Conservation (phyloP, 148 eudicot species). For the Limonium bicolor region DNA sequence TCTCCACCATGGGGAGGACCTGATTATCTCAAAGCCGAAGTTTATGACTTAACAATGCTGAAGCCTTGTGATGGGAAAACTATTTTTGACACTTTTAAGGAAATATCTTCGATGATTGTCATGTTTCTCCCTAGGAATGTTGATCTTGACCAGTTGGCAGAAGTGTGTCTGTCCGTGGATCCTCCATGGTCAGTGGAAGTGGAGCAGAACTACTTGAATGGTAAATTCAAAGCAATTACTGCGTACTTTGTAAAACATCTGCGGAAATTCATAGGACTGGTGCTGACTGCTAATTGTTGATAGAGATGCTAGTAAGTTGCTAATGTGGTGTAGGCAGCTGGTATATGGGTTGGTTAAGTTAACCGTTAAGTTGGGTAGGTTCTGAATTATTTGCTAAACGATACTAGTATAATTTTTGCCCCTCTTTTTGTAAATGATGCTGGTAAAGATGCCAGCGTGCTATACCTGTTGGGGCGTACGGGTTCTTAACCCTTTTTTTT, state of each 20-base stretch:
- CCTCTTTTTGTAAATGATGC: no score
- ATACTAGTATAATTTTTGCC: no score
- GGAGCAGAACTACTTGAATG: slow-evolving; percentile 79
- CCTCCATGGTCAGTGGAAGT: slow-evolving; percentile 93
- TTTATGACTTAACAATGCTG: slow-evolving; percentile 63
- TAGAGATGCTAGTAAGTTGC: no score
- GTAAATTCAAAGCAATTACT: slow-evolving; percentile 72
- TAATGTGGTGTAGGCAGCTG: no score
- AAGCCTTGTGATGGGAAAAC: slow-evolving; percentile 60
- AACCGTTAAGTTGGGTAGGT: no score
- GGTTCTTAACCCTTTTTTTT: no score
- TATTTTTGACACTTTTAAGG: slow-evolving; percentile 48
- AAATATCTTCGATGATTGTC: slow-evolving; percentile 41
- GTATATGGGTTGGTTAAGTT: no score
- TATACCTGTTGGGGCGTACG: no score
- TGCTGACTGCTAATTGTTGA: no score
- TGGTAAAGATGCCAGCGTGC: no score
- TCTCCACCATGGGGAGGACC: slow-evolving; percentile 99
- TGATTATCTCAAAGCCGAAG: slow-evolving; percentile 38
- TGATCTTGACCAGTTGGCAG: slow-evolving; percentile 63
- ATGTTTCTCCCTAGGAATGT: slow-evolving; percentile 95
- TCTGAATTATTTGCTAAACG: no score
- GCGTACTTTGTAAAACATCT: slow-evolving; percentile 52
- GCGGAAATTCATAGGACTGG: no score
- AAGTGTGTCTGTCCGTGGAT: slow-evolving; percentile 43